Percentiles rank a stretch among this genome's conserved stretches.
phyloP scores from a whole-genome alignment of 2,329 filamentous ascomycete species.

The Diplodia mutila region DNA sequence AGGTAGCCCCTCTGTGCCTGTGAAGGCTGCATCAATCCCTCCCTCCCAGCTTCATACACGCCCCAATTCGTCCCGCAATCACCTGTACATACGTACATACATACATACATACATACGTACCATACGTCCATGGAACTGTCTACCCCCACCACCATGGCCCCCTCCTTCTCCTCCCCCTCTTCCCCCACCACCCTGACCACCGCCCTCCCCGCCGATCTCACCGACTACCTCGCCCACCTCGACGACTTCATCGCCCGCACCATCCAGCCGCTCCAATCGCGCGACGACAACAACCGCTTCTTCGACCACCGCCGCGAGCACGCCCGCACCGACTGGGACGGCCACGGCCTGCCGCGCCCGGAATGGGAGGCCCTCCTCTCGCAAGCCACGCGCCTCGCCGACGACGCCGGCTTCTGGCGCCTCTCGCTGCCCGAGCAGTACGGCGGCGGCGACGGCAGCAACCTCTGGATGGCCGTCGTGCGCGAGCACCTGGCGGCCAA shows the following conservation, averaged over 20 bases:
- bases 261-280: conserved; percentile 59
- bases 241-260: conserved; percentile 61
- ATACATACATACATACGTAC: too few species aligned
- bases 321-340: conserved; percentile 64
- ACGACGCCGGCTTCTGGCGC: conserved; percentile 64
- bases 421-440: conserved; percentile 61
- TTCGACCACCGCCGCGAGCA: conserved; percentile 68
- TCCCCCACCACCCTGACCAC: conserved; percentile 53
- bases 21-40: background rate
- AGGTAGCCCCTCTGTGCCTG: background rate
- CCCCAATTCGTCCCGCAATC: background rate
- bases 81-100: too few species aligned
- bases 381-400: conserved; percentile 56
- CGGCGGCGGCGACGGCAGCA: conserved; percentile 58
- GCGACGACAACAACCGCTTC: conserved; percentile 64
- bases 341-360: conserved; percentile 58
- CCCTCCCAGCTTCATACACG: background rate
- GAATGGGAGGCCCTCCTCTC: conserved; percentile 63
- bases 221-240: conserved; percentile 53
- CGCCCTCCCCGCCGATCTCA: conserved; percentile 57
- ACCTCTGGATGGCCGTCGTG: conserved; percentile 67
- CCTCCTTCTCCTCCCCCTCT: background rate
- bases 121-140: too few species aligned
- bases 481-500: conserved; percentile 63
- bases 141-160: background rate